A percentile compares a stretch with the other conserved stretches of the same genome.
These are phyloP conservation scores for Schwanniomyces etchellsii DNA, from an alignment of 1,139 yeast species.

Conservation along the genomic window DNA sequence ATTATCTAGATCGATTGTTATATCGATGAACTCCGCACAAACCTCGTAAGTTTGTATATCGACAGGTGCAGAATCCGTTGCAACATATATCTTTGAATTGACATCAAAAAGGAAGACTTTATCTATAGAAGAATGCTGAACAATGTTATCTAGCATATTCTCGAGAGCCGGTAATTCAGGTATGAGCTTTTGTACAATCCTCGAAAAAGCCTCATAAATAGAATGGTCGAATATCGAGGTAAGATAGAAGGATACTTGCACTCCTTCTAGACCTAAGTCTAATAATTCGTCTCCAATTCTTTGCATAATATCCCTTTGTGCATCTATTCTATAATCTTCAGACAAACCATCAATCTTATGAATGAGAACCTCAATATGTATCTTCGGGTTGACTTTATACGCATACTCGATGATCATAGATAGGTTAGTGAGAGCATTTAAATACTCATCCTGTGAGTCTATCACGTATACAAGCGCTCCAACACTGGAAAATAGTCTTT, in stretches of 20 bases:
- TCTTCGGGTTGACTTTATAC: constrained; percentile 74
- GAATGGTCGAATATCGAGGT: constrained; percentile 95
- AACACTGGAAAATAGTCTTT: constrained; percentile 68
- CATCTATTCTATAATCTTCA: constrained; percentile 90
- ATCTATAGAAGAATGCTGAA: constrained; percentile 85
- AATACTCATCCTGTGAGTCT: constrained; percentile 91
- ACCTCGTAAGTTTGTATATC: constrained; percentile 95
- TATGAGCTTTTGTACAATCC: constrained; percentile 86
- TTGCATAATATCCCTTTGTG: constrained; percentile 95
- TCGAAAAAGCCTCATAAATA: constrained; percentile 89
- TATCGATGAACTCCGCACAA: constrained; percentile 95
- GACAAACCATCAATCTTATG: constrained; percentile 94
- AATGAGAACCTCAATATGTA: constrained; percentile 86
- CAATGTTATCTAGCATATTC: constrained; percentile 80
- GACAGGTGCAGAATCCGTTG: constrained; percentile 93
- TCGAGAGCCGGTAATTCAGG: constrained; percentile 87
- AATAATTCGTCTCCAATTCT: constrained; percentile 88
- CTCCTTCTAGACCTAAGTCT: constrained; percentile 87
- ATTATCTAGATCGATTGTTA: constrained; percentile 82
- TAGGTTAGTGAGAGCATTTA: constrained; percentile 83
- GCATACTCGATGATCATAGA: constrained; percentile 89
- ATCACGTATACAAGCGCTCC: constrained; percentile 95
- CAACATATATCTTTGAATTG: constrained; percentile 90
- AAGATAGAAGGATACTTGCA: constrained; percentile 82
- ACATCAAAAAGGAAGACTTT: constrained; percentile 90